Evolutionary conservation across 495 filamentous ascomycete species (phyloP).

Genomic region (Tuber calosporum): DNA sequence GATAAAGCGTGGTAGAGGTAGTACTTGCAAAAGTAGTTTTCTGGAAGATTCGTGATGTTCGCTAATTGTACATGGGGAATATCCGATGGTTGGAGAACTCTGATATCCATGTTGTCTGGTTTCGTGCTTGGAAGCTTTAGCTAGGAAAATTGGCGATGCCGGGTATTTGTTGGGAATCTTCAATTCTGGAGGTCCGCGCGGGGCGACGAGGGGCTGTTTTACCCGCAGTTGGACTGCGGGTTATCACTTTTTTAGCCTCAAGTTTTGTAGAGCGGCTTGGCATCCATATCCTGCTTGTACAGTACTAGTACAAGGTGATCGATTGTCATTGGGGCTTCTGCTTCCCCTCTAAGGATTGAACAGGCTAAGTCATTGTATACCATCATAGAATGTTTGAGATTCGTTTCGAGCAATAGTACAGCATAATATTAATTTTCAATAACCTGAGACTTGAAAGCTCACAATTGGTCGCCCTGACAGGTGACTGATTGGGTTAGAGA

Average conservation of each 20-base stretch:
- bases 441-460: not conserved
- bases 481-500: not conserved
- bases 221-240: not conserved
- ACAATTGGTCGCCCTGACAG: not conserved
- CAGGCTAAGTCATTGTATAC: not conserved
- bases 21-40: constrained; percentile 99
- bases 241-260: not conserved
- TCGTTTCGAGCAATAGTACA: not conserved
- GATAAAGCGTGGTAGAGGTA: constrained; percentile 98
- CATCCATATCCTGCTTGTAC: not conserved
- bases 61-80: constrained; percentile 94
- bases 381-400: not conserved
- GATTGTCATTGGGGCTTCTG: not conserved
- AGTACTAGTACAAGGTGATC: not conserved
- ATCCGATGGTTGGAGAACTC: constrained; percentile 63
- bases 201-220: not conserved
- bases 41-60: constrained; percentile 96
- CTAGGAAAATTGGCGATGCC: not conserved
- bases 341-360: not conserved
- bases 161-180: not conserved
- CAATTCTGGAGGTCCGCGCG: not conserved
- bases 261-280: not conserved
- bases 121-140: not conserved
- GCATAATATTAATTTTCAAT: not conserved
- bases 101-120: constrained; percentile 62